Percentiles rank a stretch among this genome's conserved stretches.
Evolutionary conservation across 129 eudicot species (phyloP).

Genomic region (Saussurea involucrata): DNA sequence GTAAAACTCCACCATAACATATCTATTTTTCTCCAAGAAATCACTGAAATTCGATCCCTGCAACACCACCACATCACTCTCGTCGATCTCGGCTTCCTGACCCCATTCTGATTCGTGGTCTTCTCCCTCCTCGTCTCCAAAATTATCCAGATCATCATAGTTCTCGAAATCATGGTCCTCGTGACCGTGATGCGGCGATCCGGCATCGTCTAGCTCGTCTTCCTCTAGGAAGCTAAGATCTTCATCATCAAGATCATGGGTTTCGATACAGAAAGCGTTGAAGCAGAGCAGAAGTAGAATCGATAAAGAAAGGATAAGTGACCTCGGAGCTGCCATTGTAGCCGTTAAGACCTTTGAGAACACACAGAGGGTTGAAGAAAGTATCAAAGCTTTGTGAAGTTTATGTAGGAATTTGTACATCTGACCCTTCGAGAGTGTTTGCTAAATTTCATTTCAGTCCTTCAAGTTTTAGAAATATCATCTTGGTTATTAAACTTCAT

Average conservation of each 20-base stretch:
- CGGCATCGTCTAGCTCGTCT: conserved; percentile 32
- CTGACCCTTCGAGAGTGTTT: conserved; percentile 13
- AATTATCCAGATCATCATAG: conserved; percentile 41
- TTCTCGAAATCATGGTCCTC: conserved; percentile 38
- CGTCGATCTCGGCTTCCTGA: conserved; percentile 45
- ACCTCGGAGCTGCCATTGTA: conserved; percentile 39
- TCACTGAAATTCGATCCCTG: conserved; percentile 56
- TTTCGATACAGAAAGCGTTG: conserved; percentile 17
- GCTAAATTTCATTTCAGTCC: conserved; percentile 1
- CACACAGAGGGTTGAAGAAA: conserved; percentile 10
- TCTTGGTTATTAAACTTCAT: neutral
- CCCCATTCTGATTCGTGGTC: conserved; percentile 18
- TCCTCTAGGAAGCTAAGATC: conserved; percentile 61
- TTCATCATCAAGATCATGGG: conserved; percentile 39
- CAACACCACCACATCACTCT: conserved; percentile 63
- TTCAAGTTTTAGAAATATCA: neutral
- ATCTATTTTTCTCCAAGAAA: conserved; percentile 42
- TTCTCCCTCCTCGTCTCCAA: conserved; percentile 8
- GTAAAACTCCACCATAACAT: conserved; percentile 83
- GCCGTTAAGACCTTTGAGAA: conserved; percentile 19
- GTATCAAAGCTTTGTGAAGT: conserved; percentile 7
- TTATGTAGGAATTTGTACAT: neutral
- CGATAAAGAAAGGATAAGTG: conserved; percentile 33
- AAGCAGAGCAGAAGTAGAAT: conserved; percentile 28
- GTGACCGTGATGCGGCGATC: conserved; percentile 2